phyloP scores from a whole-genome alignment of 1,284 basidiomycete species.

The Polyporus tsugae region DNA sequence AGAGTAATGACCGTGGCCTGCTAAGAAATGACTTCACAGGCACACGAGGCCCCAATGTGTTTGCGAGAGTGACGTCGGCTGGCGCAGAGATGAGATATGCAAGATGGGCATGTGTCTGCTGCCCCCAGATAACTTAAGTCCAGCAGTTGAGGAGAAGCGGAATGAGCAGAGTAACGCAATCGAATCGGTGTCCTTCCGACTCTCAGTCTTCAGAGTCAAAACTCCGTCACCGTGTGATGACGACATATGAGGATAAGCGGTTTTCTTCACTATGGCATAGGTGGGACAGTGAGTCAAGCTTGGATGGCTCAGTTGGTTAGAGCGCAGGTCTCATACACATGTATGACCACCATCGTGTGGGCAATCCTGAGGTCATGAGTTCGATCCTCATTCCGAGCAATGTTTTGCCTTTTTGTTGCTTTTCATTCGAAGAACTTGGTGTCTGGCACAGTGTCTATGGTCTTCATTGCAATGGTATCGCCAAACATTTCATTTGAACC shows the following conservation, averaged over 20 bases:
- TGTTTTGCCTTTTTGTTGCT: neutral
- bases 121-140: neutral
- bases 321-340: slow-evolving; percentile 33
- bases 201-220: neutral
- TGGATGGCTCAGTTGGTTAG: slow-evolving; percentile 37
- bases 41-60: slow-evolving; percentile 29
- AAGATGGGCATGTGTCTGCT: neutral
- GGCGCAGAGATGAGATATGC: slow-evolving; percentile 5
- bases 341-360: slow-evolving; percentile 21
- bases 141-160: neutral
- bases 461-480: too few relatives aligned
- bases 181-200: neutral
- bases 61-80: slow-evolving; percentile 16
- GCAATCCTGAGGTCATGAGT: slow-evolving; percentile 36
- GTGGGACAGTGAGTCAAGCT: neutral
- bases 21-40: slow-evolving; percentile 32
- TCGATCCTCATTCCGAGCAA: slow-evolving; percentile 35
- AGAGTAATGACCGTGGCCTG: slow-evolving; percentile 8
- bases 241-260: neutral
- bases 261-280: too few relatives aligned
- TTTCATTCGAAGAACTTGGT: too few relatives aligned
- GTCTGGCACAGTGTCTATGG: too few relatives aligned
- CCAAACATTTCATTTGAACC: too few relatives aligned
- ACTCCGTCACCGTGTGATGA: neutral
- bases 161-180: neutral